Conservation (phyloP, 2,329 filamentous ascomycete species). For the Dactylonectria estremocensis region DNA sequence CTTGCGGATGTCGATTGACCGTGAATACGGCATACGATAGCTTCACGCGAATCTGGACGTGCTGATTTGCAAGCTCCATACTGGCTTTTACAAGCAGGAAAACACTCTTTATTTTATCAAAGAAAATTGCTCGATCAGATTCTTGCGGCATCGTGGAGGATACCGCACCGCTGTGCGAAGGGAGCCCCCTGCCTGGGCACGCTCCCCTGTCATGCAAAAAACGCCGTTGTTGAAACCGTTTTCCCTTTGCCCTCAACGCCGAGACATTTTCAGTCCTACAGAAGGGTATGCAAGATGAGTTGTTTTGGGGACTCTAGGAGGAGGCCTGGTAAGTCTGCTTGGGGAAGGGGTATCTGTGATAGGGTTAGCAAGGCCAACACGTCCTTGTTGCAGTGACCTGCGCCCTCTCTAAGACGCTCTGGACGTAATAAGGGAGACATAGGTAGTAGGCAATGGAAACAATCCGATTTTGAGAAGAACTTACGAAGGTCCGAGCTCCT, state of each 20-base stretch:
- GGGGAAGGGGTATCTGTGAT: constrained; percentile 81
- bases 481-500: constrained; percentile 96
- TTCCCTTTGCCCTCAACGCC: constrained; percentile 62
- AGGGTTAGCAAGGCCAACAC: constrained; percentile 39
- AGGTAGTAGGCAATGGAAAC: constrained; percentile 32
- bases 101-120: constrained; percentile 46
- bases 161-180: constrained; percentile 55
- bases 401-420: constrained; percentile 29
- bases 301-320: constrained; percentile 49
- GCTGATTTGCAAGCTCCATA: constrained; percentile 31
- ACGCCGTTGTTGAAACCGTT: constrained; percentile 71
- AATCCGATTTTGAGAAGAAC: constrained; percentile 57
- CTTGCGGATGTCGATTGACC: constrained; percentile 30
- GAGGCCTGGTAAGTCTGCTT: constrained; percentile 80
- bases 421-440: constrained; percentile 37
- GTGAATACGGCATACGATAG: constrained; percentile 10
- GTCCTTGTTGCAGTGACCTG: constrained; percentile 30
- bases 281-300: constrained; percentile 46
- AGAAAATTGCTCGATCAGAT: constrained; percentile 50
- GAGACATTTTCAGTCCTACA: constrained; percentile 48
- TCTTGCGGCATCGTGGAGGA: constrained; percentile 60
- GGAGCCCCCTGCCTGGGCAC: constrained; percentile 49
- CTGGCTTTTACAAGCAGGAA: constrained; percentile 42
- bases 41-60: constrained; percentile 16
- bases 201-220: constrained; percentile 54